A percentile compares a stretch with the other conserved stretches of the same genome.
Evolutionary conservation across 805 yeast species (phyloP).

Genomic region (Candida maesae): DNA sequence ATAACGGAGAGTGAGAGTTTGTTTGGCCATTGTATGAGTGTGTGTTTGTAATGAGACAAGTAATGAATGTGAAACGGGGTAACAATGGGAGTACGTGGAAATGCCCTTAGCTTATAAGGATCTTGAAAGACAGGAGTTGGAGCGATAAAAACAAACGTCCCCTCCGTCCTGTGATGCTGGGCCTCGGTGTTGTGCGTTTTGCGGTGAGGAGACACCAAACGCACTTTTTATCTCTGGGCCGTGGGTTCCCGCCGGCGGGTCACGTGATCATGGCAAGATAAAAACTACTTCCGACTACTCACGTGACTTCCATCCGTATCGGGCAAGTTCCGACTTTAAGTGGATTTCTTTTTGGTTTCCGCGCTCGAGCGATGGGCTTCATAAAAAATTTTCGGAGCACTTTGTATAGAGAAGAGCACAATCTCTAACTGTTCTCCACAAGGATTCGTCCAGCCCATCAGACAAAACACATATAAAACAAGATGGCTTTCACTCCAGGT

Average conservation of each 20-base stretch:
- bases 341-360: conserved; percentile 1
- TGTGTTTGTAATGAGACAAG: background rate
- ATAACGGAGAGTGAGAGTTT: conserved; percentile 28
- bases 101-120: no score
- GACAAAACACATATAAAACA: conserved; percentile 20
- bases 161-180: background rate
- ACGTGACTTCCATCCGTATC: background rate
- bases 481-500: conserved; percentile 77
- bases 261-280: conserved; percentile 2
- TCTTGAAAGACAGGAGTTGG: background rate
- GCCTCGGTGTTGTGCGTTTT: conserved; percentile 9
- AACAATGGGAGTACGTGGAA: no score
- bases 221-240: background rate
- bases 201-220: conserved; percentile 2
- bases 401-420: background rate
- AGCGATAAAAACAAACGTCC: background rate
- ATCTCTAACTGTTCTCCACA: background rate
- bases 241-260: background rate
- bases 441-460: conserved; percentile 4
- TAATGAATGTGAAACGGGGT: background rate
- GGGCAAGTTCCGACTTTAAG: background rate
- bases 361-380: conserved; percentile 12
- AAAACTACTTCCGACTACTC: background rate
- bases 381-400: conserved; percentile 12
- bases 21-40: conserved; percentile 1